These are phyloP conservation scores for Cyclotella sp. DNA, from an alignment of 108 stramenopile genomes.

Conservation along the genomic window DNA sequence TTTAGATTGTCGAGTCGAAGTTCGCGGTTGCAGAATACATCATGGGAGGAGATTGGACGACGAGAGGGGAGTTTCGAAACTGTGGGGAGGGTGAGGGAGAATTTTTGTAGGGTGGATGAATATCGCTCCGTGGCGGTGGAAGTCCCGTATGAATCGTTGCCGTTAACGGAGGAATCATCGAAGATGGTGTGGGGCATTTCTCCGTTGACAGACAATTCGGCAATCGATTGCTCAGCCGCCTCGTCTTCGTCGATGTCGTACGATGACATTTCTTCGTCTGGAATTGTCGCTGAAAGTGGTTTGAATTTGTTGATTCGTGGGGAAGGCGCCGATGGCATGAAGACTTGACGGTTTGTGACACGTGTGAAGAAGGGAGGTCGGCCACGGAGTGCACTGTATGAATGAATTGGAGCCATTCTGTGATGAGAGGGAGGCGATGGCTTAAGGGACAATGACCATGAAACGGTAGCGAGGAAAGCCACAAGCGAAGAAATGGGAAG, in stretches of 20 bases:
- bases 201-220: slow-evolving; percentile 3
- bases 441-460: not conserved
- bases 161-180: slow-evolving; percentile 23
- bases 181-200: not conserved
- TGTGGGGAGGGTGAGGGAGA: slow-evolving; percentile 42
- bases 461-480: not conserved
- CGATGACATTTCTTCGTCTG: slow-evolving; percentile 28
- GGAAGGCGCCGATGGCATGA: not conserved
- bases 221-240: slow-evolving; percentile 20
- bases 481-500: not conserved
- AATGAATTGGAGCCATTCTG: not conserved
- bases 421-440: not conserved
- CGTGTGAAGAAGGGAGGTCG: not conserved
- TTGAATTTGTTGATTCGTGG: not conserved
- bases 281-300: not conserved
- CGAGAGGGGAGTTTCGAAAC: slow-evolving; percentile 51
- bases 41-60: slow-evolving; percentile 57
- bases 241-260: slow-evolving; percentile 39
- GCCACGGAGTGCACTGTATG: not conserved
- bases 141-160: not conserved
- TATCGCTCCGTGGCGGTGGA: slow-evolving; percentile 20
- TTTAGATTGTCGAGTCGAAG: slow-evolving; percentile 77
- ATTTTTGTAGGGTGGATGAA: slow-evolving; percentile 24
- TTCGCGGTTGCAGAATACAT: slow-evolving; percentile 96
- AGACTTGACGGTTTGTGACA: not conserved